Percentiles rank a stretch among this genome's conserved stretches.
Evolutionary conservation across 495 filamentous ascomycete species (phyloP).

Genomic region (Cenococcum geophilum): DNA sequence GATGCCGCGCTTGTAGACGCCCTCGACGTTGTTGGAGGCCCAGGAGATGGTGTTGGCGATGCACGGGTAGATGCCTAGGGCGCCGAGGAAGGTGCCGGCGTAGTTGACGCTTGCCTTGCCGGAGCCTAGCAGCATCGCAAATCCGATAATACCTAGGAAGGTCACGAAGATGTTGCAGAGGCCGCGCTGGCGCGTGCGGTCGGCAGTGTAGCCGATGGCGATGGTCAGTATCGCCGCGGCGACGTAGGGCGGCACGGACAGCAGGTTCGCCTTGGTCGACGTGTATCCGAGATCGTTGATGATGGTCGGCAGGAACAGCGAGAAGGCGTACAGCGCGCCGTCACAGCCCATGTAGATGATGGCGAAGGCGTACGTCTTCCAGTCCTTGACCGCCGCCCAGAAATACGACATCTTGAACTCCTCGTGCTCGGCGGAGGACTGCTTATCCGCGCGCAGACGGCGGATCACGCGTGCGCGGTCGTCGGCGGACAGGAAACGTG

Average conservation of each 20-base stretch:
- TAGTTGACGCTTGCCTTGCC: constrained; percentile 62
- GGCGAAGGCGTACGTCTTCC: constrained; percentile 71
- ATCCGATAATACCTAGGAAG: constrained; percentile 68
- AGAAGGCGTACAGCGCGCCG: constrained; percentile 78
- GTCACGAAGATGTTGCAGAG: constrained; percentile 73
- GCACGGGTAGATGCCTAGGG: constrained; percentile 84
- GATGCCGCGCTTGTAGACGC: constrained; percentile 86
- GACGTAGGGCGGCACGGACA: constrained; percentile 87
- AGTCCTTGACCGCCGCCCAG: constrained; percentile 70
- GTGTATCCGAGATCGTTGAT: constrained; percentile 68
- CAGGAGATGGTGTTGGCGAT: constrained; percentile 90
- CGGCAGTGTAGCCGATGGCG: constrained; percentile 67
- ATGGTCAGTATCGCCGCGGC: constrained; percentile 73
- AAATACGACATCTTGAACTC: constrained; percentile 70
- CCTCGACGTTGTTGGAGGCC: constrained; percentile 85
- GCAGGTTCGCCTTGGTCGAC: constrained; percentile 65
- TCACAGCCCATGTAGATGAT: constrained; percentile 43
- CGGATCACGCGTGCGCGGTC: constrained; percentile 71
- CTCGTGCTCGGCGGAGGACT: constrained; percentile 73
- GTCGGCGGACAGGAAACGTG: constrained; percentile 63
- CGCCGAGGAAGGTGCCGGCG: constrained; percentile 77
- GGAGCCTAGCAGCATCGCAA: constrained; percentile 65
- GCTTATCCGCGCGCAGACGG: constrained; percentile 67
- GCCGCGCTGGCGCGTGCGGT: constrained; percentile 70
- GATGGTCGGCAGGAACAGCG: constrained; percentile 83